These are phyloP conservation scores for Talaromyces trachyspermus DNA, from an alignment of 495 filamentous ascomycete genomes.

Conservation along the genomic window DNA sequence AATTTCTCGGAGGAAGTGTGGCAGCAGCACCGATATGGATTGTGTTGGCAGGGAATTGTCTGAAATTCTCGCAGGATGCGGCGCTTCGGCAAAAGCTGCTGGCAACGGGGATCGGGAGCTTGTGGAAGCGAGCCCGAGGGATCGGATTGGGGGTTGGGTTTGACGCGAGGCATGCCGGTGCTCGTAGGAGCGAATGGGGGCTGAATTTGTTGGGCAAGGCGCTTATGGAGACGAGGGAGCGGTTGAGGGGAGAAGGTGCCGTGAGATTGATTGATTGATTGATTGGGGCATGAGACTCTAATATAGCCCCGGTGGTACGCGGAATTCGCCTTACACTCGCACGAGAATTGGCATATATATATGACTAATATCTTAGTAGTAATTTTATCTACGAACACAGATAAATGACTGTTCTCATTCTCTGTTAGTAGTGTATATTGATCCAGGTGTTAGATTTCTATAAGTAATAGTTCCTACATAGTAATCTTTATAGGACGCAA, in stretches of 20 bases:
- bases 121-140: conserved; percentile 55
- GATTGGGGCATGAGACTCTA: too few relatives aligned
- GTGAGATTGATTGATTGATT: too few relatives aligned
- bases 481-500: too few relatives aligned
- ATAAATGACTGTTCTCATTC: too few relatives aligned
- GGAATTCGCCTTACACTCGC: too few relatives aligned
- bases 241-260: conserved; percentile 23
- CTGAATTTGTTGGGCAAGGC: conserved; percentile 60
- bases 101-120: conserved; percentile 52
- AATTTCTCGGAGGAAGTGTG: conserved; percentile 48
- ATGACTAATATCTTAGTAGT: too few relatives aligned
- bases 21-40: conserved; percentile 45
- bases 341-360: too few relatives aligned
- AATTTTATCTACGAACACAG: too few relatives aligned
- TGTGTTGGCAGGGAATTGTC: conserved; percentile 51
- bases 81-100: conserved; percentile 42
- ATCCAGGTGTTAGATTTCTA: too few relatives aligned
- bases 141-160: conserved; percentile 65
- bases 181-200: conserved; percentile 49
- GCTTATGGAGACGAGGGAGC: conserved; percentile 40
- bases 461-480: too few relatives aligned
- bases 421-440: too few relatives aligned
- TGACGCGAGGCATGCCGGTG: conserved; percentile 36
- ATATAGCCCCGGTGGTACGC: too few relatives aligned
- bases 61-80: conserved; percentile 47